A percentile compares a stretch with the other conserved stretches of the same genome.
Evolutionary conservation across 768 basidiomycete species (phyloP).

Genomic region (Chalciporus chontae): DNA sequence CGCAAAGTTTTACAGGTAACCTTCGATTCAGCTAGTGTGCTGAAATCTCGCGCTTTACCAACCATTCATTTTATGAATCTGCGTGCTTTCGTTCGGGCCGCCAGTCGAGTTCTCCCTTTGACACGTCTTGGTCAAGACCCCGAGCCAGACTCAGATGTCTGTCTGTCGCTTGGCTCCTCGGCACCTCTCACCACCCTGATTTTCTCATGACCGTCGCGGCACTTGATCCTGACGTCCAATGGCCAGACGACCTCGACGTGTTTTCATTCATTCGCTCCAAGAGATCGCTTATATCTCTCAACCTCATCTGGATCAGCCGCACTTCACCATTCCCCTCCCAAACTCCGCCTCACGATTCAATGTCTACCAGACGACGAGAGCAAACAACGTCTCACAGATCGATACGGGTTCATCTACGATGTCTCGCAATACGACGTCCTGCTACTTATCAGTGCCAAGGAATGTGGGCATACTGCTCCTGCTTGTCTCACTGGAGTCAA

Average conservation of each 20-base stretch:
- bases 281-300: background rate
- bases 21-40: too few species aligned
- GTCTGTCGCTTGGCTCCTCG: constrained; percentile 18
- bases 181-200: constrained; percentile 16
- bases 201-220: constrained; percentile 8
- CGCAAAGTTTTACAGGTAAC: background rate
- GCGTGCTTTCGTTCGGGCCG: background rate
- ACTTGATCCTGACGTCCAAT: constrained; percentile 15
- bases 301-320: constrained; percentile 27
- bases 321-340: constrained; percentile 60
- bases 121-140: background rate
- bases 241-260: constrained; percentile 11
- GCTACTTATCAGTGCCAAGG: constrained; percentile 66
- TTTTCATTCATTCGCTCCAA: constrained; percentile 1
- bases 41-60: background rate
- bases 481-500: constrained; percentile 85
- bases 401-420: constrained; percentile 90
- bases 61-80: background rate
- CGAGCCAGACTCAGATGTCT: background rate
- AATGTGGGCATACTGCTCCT: constrained; percentile 72
- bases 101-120: background rate
- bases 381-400: constrained; percentile 69
- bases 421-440: constrained; percentile 78
- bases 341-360: constrained; percentile 55
- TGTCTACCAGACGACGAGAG: constrained; percentile 48